phyloP scores from a whole-genome alignment of 805 yeast genomes.

The Kluyveromyces dobzhanskii region DNA sequence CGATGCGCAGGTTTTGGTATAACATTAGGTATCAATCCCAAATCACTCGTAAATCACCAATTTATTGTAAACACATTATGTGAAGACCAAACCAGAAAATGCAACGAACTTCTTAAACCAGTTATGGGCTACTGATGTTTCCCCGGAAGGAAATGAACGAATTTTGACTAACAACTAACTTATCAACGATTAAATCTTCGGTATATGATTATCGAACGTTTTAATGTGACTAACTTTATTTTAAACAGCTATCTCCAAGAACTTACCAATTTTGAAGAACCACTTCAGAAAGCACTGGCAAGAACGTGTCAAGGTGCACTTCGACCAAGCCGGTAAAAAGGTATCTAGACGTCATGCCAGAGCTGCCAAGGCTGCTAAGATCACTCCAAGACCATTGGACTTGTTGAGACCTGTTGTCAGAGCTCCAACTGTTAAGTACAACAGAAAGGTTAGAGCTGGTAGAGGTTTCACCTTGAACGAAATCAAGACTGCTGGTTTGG shows the following conservation, averaged over 20 bases:
- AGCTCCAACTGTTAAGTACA: constrained; percentile 97
- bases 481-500: constrained; percentile 94
- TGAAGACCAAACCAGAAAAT: too few relatives aligned
- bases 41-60: too few relatives aligned
- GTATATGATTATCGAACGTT: too few relatives aligned
- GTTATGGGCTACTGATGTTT: too few relatives aligned
- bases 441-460: constrained; percentile 99
- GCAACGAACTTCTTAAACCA: too few relatives aligned
- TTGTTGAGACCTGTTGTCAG: constrained; percentile 95
- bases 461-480: constrained; percentile 98
- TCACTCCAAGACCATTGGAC: constrained; percentile 98
- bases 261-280: constrained; percentile 97
- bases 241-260: constrained; percentile 87
- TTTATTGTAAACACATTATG: too few relatives aligned
- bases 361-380: constrained; percentile 84
- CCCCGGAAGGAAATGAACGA: too few relatives aligned
- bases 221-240: background rate
- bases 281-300: constrained; percentile 99
- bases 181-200: too few relatives aligned
- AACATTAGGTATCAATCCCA: too few relatives aligned
- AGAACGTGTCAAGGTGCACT: constrained; percentile 98
- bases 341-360: constrained; percentile 93
- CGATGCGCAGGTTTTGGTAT: too few relatives aligned
- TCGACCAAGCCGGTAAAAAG: constrained; percentile 99
- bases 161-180: too few relatives aligned